Evolutionary conservation across 805 yeast genomes (phyloP).

Genomic region (Soucietia sequanensis): DNA sequence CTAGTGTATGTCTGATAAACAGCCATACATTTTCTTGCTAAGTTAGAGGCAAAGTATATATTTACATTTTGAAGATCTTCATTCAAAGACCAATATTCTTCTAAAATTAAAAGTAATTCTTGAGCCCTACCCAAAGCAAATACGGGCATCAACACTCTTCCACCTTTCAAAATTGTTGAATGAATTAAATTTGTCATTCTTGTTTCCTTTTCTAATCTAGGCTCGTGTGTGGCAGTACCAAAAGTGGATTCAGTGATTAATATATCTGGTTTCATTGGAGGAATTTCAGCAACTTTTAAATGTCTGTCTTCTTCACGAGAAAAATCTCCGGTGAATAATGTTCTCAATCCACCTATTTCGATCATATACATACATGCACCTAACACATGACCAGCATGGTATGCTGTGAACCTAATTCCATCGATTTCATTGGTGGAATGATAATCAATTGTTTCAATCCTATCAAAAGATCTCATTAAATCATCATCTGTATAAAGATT

Average conservation of each 20-base stretch:
- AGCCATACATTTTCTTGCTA: slow-evolving; percentile 95
- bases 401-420: slow-evolving; percentile 94
- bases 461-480: slow-evolving; percentile 79
- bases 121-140: slow-evolving; percentile 98
- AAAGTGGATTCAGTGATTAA: slow-evolving; percentile 93
- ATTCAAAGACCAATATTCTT: slow-evolving; percentile 90
- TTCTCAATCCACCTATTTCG: slow-evolving; percentile 88
- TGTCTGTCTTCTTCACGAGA: slow-evolving; percentile 96
- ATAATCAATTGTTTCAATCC: slow-evolving; percentile 90
- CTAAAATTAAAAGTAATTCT: slow-evolving; percentile 83
- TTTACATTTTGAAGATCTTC: slow-evolving; percentile 79
- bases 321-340: slow-evolving; percentile 93
- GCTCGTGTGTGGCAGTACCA: slow-evolving; percentile 97
- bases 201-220: slow-evolving; percentile 79
- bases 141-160: slow-evolving; percentile 88
- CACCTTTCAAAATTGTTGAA: slow-evolving; percentile 81
- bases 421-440: slow-evolving; percentile 94
- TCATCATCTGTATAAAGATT: slow-evolving; percentile 88
- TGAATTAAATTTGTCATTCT: slow-evolving; percentile 81
- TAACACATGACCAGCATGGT: slow-evolving; percentile 98
- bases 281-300: slow-evolving; percentile 91
- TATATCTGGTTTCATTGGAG: slow-evolving; percentile 82
- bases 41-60: slow-evolving; percentile 85
- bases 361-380: slow-evolving; percentile 98
- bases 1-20: slow-evolving; percentile 95